Percentiles rank a stretch among this genome's conserved stretches.
These are phyloP conservation scores for Aureococcus anophagefferens DNA, from an alignment of 108 stramenopile genomes.

Conservation along the genomic window DNA sequence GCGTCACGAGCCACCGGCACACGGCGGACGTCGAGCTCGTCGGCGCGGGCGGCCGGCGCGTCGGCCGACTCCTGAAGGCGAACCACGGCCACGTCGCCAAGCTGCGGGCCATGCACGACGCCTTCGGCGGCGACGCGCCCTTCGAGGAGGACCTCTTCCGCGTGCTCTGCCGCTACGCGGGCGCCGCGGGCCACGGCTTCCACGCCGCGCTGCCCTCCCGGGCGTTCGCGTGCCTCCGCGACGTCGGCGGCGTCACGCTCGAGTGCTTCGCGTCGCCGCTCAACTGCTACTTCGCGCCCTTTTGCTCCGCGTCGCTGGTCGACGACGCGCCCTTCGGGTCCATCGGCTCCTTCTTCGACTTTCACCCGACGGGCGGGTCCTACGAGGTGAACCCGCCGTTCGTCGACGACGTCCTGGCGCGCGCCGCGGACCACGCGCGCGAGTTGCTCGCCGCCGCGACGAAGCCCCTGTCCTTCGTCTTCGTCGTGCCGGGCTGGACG, in stretches of 20 bases:
- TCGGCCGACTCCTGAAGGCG: too few relatives aligned
- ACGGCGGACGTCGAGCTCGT: too few relatives aligned
- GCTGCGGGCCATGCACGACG: too few relatives aligned
- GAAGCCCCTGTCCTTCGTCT: neutral
- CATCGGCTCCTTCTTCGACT: constrained; percentile 32
- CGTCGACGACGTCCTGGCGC: constrained; percentile 21
- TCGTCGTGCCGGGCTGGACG: neutral
- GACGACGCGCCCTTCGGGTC: constrained; percentile 28
- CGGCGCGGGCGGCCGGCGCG: too few relatives aligned
- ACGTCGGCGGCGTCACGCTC: constrained; percentile 13
- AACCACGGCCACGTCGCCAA: too few relatives aligned
- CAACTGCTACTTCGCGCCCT: constrained; percentile 26
- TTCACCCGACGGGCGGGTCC: constrained; percentile 17
- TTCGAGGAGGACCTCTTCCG: constrained; percentile 2
- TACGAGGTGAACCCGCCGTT: constrained; percentile 44
- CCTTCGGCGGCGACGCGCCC: too few relatives aligned
- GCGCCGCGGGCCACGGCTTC: constrained; percentile 27
- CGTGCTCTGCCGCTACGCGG: constrained; percentile 6
- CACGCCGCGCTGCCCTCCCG: constrained; percentile 33
- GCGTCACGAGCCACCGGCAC: too few relatives aligned
- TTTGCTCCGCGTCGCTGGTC: constrained; percentile 35
- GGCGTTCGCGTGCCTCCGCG: constrained; percentile 26
- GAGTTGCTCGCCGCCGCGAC: neutral
- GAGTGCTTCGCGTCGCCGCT: constrained; percentile 49
- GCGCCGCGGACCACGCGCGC: constrained; percentile 30